A percentile compares a stretch with the other conserved stretches of the same genome.
Conservation (phyloP, 495 filamentous ascomycete genomes). For the Penicillium atrosanguineum region DNA sequence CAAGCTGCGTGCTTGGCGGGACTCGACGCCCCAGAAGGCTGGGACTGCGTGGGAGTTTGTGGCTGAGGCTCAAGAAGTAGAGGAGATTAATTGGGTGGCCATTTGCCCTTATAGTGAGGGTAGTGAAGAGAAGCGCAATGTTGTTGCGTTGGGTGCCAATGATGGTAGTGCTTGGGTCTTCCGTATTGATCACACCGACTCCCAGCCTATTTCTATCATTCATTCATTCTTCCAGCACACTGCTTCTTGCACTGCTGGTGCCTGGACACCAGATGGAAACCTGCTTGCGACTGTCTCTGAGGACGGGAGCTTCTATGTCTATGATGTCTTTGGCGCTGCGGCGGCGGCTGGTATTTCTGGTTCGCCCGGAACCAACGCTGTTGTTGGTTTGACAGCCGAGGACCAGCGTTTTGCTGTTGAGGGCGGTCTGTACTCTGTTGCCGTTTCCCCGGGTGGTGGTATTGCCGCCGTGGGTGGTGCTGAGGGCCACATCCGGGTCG, state of each 20-base stretch:
- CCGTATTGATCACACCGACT: constrained; percentile 65
- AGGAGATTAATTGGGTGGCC: constrained; percentile 89
- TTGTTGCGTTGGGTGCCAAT: constrained; percentile 85
- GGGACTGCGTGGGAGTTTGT: constrained; percentile 60
- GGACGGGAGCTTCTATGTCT: constrained; percentile 85
- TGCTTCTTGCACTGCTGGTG: constrained; percentile 78
- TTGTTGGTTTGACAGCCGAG: constrained; percentile 74
- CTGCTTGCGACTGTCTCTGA: constrained; percentile 88
- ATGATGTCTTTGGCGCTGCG: constrained; percentile 85
- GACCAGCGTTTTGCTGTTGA: constrained; percentile 92
- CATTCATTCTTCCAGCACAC: constrained; percentile 92
- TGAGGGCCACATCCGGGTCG: constrained; percentile 74
- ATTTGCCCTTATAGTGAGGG: constrained; percentile 64
- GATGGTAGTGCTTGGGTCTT: constrained; percentile 97
- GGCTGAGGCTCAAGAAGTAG: constrained; percentile 76
- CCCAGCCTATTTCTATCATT: constrained; percentile 69
- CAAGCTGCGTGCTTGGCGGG: constrained; percentile 55
- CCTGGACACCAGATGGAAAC: constrained; percentile 86
- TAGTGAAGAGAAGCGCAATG: constrained; percentile 65
- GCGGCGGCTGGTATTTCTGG: constrained; percentile 69
- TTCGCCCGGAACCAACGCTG: constrained; percentile 63
- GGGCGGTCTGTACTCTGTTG: constrained; percentile 84
- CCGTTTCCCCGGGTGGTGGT: constrained; percentile 70
- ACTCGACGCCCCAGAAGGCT: constrained; percentile 36
- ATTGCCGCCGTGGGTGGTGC: constrained; percentile 87